Base-by-base conservation (phyloP, 2,329 filamentous ascomycete species). In the Pyrenophora seminiperda region DNA sequence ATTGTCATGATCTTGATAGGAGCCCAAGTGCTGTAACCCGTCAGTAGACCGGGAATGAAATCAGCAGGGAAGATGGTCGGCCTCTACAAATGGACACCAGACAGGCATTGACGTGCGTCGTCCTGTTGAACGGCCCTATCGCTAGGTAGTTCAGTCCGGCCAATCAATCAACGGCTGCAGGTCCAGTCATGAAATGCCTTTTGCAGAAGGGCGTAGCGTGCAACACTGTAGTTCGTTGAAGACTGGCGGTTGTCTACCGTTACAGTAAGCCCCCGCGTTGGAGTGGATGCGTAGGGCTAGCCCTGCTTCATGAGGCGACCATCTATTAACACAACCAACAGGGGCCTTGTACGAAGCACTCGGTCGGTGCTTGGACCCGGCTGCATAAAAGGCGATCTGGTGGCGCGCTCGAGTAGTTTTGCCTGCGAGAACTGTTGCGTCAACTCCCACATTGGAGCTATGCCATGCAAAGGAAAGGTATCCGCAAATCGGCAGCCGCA, bases 61-160 rank as follows among this genome's bases (percentile, higher is more conserved):
- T 33, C 37, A 13, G 41, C 43, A 40, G 27, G 31, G 41, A 5
- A 31, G 49, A 42, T 20, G 39, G n/a, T 33, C 34, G 15, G 39
- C 17, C 14, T 19, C 14, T 14, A 15, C 45, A 41, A 54, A 59
- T 49, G 24, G 49, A 24, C 42, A 31, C n/a, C 15, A 6, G 13
- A 24, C 33, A 19, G 19, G 14, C 17, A 13, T 27, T 17, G 31
- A 18, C 53, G 47, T 60, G 60, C 53, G 55, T 42, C 34, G 53
- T 57, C 45, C 50, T 56, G 56, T 50, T 40, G 47, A 36, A 41
- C 54, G 20, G 45, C 29, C 40, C 56, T 55, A 55, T 47, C 40
- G 48, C 48, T 45, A 47, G 31, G 38, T 27, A 14, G 27, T 29
- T 18, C 41, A 22, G 18, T 38, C 33, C 53, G 29, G 50, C 61